These are phyloP conservation scores for Patellifolia procumbens DNA, from an alignment of 179 eudicot genomes.

Conservation along the genomic window DNA sequence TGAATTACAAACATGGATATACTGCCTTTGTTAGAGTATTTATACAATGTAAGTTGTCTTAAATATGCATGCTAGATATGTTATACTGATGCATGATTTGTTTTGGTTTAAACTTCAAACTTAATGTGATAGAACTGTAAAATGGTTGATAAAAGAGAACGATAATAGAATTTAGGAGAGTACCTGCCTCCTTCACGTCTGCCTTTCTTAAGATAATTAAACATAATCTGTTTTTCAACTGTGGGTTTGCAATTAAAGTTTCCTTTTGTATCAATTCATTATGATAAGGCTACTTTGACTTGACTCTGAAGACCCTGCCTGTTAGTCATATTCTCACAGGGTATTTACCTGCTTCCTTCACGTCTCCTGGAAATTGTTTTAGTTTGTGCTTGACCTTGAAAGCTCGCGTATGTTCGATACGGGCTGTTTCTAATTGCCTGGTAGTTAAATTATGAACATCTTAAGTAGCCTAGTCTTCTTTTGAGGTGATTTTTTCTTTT, in stretches of 20 bases:
- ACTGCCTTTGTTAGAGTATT: no score
- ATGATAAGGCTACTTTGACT: not conserved
- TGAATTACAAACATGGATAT: no score
- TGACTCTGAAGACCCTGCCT: no score
- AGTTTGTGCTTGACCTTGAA: not conserved
- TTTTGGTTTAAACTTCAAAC: not conserved
- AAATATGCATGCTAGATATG: not conserved
- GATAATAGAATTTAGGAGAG: not conserved
- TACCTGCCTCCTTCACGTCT: conserved; percentile 3
- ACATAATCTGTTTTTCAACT: not conserved
- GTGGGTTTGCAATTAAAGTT: not conserved
- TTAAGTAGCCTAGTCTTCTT: not conserved
- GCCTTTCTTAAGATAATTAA: not conserved
- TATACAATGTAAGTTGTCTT: no score
- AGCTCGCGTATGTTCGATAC: not conserved
- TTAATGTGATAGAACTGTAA: not conserved
- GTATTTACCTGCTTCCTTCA: no score
- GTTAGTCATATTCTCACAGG: not conserved
- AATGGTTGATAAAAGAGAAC: conserved; percentile 1
- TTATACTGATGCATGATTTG: not conserved
- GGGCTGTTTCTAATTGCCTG: not conserved
- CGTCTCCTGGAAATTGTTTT: not conserved
- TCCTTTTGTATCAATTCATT: not conserved
- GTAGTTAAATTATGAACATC: not conserved
- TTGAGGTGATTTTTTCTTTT: not conserved